A percentile compares a stretch with the other conserved stretches of the same genome.
phyloP scores from a whole-genome alignment of 164 flowering plant species.

The Magnolia officinalis region DNA sequence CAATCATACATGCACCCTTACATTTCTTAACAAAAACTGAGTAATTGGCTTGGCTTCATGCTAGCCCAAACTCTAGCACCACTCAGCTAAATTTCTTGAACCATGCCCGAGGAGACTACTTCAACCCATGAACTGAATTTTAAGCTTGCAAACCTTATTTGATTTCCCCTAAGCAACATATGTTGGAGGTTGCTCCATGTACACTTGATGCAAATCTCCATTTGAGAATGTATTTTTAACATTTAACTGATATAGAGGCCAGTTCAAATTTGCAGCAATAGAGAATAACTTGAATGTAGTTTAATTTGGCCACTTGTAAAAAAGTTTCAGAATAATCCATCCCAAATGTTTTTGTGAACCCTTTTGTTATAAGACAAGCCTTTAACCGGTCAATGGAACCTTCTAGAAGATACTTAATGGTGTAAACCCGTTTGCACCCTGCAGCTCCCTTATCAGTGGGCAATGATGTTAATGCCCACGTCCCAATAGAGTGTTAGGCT shows the following conservation, averaged over 20 bases:
- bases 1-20: too few species aligned
- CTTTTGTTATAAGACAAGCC: not conserved
- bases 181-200: too few species aligned
- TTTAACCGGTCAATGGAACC: not conserved
- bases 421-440: not conserved
- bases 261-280: not conserved
- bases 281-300: not conserved
- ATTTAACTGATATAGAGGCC: not conserved
- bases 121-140: too few species aligned
- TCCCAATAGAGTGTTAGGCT: not conserved
- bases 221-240: too few species aligned
- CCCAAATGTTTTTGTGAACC: not conserved
- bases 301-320: not conserved
- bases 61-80: too few species aligned
- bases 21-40: too few species aligned
- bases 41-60: too few species aligned
- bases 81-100: too few species aligned
- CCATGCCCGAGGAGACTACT: too few species aligned
- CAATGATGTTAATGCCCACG: not conserved
- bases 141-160: too few species aligned
- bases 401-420: not conserved
- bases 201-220: too few species aligned
- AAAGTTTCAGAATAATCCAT: not conserved
- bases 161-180: too few species aligned
- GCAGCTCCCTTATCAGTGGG: not conserved